These are phyloP conservation scores for Leccinum subtestaceum DNA, from an alignment of 768 basidiomycete genomes.

Conservation along the genomic window DNA sequence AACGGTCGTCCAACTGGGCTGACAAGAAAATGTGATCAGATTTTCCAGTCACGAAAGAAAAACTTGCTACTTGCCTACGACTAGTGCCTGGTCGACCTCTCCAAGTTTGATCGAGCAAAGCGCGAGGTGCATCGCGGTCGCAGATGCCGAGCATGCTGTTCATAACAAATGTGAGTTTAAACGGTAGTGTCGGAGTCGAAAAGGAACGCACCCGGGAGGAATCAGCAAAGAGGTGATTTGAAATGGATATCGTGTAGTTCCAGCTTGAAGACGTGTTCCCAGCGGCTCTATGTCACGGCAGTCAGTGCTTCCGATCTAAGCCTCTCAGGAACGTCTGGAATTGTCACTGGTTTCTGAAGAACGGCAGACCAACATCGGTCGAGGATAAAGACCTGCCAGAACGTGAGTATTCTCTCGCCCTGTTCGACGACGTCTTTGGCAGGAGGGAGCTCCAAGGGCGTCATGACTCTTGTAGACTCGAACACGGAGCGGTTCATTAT, in stretches of 20 bases:
- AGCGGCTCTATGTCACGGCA: too few relatives aligned
- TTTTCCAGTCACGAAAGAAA: constrained; percentile 4
- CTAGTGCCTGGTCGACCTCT: constrained; percentile 48
- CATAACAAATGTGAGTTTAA: background rate
- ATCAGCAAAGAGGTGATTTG: too few relatives aligned
- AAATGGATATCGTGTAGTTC: too few relatives aligned
- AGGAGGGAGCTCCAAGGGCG: constrained; percentile 50
- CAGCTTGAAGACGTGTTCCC: too few relatives aligned
- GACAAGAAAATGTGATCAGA: constrained; percentile 9
- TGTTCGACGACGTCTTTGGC: constrained; percentile 58
- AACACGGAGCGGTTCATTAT: constrained; percentile 33
- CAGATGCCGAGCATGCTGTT: constrained; percentile 42
- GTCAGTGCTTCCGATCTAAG: too few relatives aligned
- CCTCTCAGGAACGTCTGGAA: constrained; percentile 60
- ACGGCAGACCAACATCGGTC: constrained; percentile 81
- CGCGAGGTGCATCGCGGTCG: constrained; percentile 48
- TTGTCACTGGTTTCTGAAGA: constrained; percentile 61
- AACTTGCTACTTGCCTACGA: constrained; percentile 26
- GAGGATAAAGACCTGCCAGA: constrained; percentile 82
- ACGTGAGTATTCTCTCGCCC: constrained; percentile 69
- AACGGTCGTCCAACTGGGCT: constrained; percentile 73
- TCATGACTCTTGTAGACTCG: constrained; percentile 35
- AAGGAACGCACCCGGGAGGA: constrained; percentile 25
- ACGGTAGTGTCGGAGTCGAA: background rate
- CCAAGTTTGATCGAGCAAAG: constrained; percentile 42